Percentiles rank a stretch among this genome's conserved stretches.
Evolutionary conservation across 2,329 filamentous ascomycete species (phyloP).

Genomic region (Trichoderma sp.): DNA sequence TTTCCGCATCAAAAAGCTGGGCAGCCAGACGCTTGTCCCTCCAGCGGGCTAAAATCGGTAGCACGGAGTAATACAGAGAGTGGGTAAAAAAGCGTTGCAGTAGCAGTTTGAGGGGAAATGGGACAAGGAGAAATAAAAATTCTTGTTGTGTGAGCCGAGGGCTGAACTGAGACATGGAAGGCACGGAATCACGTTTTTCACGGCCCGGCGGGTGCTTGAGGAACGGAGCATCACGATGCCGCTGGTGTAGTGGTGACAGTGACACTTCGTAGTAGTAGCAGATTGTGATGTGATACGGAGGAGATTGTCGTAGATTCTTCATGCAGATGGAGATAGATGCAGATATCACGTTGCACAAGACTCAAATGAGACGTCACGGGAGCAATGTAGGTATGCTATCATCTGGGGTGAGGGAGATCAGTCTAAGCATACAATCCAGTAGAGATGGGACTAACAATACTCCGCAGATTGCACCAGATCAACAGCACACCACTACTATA

Average conservation of each 20-base stretch:
- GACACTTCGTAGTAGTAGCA: background rate
- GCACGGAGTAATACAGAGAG: background rate
- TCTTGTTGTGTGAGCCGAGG: background rate
- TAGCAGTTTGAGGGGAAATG: background rate
- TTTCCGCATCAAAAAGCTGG: background rate
- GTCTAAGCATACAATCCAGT: background rate
- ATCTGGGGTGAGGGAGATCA: background rate
- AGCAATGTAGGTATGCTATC: background rate
- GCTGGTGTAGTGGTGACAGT: background rate
- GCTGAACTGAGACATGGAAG: background rate
- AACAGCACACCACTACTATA: background rate
- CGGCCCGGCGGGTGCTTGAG: conserved; percentile 11
- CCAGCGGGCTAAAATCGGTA: background rate
- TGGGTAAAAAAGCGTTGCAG: background rate
- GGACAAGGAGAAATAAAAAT: background rate
- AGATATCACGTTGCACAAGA: background rate
- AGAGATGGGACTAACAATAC: background rate
- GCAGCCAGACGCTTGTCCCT: background rate
- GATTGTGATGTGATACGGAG: background rate
- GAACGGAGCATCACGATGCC: background rate
- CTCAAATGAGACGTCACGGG: background rate
- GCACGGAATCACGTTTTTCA: conserved; percentile 5
- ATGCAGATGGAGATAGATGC: background rate
- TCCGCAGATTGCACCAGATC: background rate
- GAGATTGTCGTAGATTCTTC: background rate